A percentile compares a stretch with the other conserved stretches of the same genome.
phyloP scores from a whole-genome alignment of 2,329 filamentous ascomycete species.

The Trichophyton verrucosum region DNA sequence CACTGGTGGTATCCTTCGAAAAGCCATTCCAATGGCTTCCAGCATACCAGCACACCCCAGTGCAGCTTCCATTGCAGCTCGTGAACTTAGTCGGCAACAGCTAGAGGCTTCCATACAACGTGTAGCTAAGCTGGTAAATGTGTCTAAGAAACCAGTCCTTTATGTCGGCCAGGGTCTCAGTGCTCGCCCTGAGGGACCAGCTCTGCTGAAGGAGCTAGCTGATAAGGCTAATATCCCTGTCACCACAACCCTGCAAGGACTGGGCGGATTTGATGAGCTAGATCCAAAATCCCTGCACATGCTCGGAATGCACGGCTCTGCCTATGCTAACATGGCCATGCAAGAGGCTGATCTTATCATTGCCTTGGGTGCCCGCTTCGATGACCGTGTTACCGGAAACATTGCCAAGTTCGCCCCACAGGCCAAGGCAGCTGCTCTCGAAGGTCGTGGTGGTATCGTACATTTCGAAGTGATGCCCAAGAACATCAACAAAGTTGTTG shows the following conservation, averaged over 20 bases:
- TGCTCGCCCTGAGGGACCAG: conserved; percentile 62
- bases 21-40: conserved; percentile 67
- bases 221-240: conserved; percentile 89
- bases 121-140: conserved; percentile 71
- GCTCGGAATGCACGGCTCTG: conserved; percentile 96
- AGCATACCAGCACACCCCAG: conserved; percentile 68
- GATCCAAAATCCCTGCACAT: conserved; percentile 93
- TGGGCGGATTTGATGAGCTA: conserved; percentile 84
- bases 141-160: conserved; percentile 85
- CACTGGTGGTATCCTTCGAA: conserved; percentile 69
- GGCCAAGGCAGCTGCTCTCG: conserved; percentile 70
- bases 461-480: conserved; percentile 99
- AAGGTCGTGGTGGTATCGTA: conserved; percentile 83
- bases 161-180: conserved; percentile 90
- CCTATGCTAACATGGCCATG: conserved; percentile 96
- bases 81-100: conserved; percentile 59
- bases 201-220: conserved; percentile 69
- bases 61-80: conserved; percentile 69
- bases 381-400: conserved; percentile 81
- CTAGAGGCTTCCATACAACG: conserved; percentile 61
- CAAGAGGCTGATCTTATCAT: conserved; percentile 95
- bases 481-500: conserved; percentile 99
- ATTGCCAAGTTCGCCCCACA: conserved; percentile 78
- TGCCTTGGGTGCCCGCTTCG: conserved; percentile 83
- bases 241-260: conserved; percentile 86